Evolutionary conservation across 2,329 filamentous ascomycete genomes (phyloP), one percentile per base, ranked within the genome.

Genomic region (Allantophomopsis lycopodina): DNA sequence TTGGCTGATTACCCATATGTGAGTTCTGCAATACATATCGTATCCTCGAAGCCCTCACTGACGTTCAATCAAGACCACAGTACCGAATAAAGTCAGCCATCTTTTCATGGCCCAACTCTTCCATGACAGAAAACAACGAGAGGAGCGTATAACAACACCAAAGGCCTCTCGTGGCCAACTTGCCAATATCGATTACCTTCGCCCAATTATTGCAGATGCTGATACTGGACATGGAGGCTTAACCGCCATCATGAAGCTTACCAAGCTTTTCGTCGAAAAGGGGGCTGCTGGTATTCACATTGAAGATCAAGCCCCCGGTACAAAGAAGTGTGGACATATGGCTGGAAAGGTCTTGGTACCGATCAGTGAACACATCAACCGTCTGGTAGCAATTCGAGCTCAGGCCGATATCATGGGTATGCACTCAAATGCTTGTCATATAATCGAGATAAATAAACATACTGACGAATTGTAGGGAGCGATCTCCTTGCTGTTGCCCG

Each of bases 311-410:
- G 89, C 91, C 4, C 89, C 91, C 3, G 91, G 91, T 40, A 96
- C 91, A 37, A 98, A 98, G 76, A 98, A 98, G 75, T 98, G 91
- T 61, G 91, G 91, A 47, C 91, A 96, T 66, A 96, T 96, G 91
- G 91, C 91, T 49, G 91, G 91, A 56, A 96, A 96, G 68, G 91
- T 96, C 34, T 71, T 98, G 44, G 91, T 98, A 39, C 91, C 91
- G 38, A 93, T 95, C 58, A 84, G 78, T 63, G 91, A 98, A 68
- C 91, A 98, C 68, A 95, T 96, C 66, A 96, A 95, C 69, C 82
- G 91, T 40, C 72, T 98, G 40, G 87, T 98, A 38, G 88, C 91
- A 51, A 96, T 98, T 60, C 82, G 91, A 44, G 89, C 91, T 4
- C 91, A 98, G 65, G 89, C 91, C 50, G 91, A 98, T 58, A 96